These are phyloP conservation scores for Moricandia moricandioides DNA, from an alignment of 345 rosid species.

Conservation along the genomic window DNA sequence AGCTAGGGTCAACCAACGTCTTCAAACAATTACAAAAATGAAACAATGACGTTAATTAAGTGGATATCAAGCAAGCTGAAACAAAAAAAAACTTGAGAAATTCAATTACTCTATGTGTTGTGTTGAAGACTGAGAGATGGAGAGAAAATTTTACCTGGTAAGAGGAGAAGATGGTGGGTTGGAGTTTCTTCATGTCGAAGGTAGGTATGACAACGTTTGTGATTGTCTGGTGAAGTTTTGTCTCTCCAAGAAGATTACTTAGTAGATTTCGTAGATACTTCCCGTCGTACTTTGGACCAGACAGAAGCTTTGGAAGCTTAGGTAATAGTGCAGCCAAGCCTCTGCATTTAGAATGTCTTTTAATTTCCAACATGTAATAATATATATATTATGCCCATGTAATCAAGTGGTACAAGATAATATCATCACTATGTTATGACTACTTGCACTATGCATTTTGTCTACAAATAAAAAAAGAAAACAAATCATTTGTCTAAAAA, in stretches of 20 bases:
- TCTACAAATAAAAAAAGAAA: neutral
- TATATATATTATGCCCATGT: neutral
- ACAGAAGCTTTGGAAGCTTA: constrained; percentile 44
- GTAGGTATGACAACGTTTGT: constrained; percentile 67
- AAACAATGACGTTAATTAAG: neutral
- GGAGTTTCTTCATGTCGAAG: constrained; percentile 66
- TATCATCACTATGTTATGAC: neutral
- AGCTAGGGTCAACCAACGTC: constrained; percentile 32
- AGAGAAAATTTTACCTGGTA: constrained; percentile 46
- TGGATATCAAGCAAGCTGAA: neutral
- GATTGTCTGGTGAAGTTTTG: constrained; percentile 54
- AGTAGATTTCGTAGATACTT: constrained; percentile 45
- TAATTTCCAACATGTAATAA: neutral
- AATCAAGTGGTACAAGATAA: neutral
- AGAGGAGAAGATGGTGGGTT: constrained; percentile 66
- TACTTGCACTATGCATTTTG: neutral
- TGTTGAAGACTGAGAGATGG: neutral
- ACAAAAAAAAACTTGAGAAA: neutral
- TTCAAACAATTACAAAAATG: constrained; percentile 16
- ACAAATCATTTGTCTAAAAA: neutral
- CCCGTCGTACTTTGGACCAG: constrained; percentile 72
- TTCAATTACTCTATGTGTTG: neutral
- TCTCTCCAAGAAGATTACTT: constrained; percentile 38
- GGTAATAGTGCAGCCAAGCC: constrained; percentile 33
- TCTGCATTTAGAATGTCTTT: constrained; percentile 33